Evolutionary conservation across 2,329 filamentous ascomycete genomes (phyloP), one percentile per base, ranked within the genome.

Genomic region (Xylariaceae sp.): DNA sequence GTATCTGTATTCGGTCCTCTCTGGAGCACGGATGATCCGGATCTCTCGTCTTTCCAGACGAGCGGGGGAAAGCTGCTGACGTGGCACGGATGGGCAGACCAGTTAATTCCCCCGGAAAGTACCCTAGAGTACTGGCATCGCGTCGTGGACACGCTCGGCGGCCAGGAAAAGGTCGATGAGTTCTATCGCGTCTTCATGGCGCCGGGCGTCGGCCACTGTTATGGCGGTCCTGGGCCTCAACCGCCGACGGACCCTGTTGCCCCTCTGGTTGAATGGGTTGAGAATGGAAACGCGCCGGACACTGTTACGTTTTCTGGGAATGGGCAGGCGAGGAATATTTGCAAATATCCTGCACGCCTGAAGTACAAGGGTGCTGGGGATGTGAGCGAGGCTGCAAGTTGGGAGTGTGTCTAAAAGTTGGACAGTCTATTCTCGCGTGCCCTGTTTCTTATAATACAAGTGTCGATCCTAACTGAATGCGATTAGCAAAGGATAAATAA

Each of bases 101-200:
- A 71, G 3, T 28, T 75, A 2, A 69, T 79, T 17, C 64, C 70
- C 6, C 65, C 72, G 1, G 60, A 67, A 11, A 68, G 67, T 1
- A 71, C 73, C 6, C 60, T 68, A 11, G 56, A 70, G 24, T 78
- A 75, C 61, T 74, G 72, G 51, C 48, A 70, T 29, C 65, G 64
- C 14, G 73, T 73, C 0, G 56, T 51, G 39, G 55, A 63, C 17
- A 36, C 53, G 26, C 56, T 64, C 8, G 60, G 56, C 5, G 55
- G 59, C 11, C 57, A 63, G 7, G 53, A 60, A 24, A 40, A 60
- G 34, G 76, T 78, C 36, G 77, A 75, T 2, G 77, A 79, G 14
- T 81, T 82, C 65, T 85, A 82, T 68, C 67, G 74, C 2, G 74
- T 81, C 61, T 84, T 84, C 66, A 67, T 73, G 3, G 75, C 83